Percentiles rank a stretch among this genome's conserved stretches.
These are phyloP conservation scores for Ottelia alismoides DNA, from an alignment of 106 monocot genomes.

Conservation along the genomic window DNA sequence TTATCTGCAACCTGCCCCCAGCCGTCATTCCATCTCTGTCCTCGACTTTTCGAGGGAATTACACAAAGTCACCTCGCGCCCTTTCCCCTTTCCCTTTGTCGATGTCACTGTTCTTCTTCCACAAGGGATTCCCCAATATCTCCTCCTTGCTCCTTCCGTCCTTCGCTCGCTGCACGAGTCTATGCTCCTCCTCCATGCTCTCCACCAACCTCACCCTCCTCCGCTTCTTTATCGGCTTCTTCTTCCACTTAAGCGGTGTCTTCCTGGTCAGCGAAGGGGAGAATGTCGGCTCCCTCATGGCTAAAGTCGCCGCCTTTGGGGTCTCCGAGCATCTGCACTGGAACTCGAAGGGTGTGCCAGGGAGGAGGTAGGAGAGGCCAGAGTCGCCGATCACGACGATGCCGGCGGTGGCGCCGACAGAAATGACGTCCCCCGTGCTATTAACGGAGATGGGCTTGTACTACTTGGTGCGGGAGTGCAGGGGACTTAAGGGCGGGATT, in stretches of 20 bases:
- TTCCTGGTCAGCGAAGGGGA: constrained; percentile 96
- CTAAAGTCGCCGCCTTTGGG: constrained; percentile 61
- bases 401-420: constrained; percentile 22
- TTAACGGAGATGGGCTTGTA: constrained; percentile 54
- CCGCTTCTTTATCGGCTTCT: constrained; percentile 24
- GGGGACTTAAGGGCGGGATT: constrained; percentile 20
- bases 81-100: too few species aligned
- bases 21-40: too few species aligned
- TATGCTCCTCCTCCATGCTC: constrained; percentile 1
- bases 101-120: too few species aligned
- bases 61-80: too few species aligned
- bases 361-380: constrained; percentile 81
- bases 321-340: constrained; percentile 91
- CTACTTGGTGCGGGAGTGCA: constrained; percentile 58
- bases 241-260: constrained; percentile 80
- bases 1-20: too few species aligned
- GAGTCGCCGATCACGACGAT: constrained; percentile 57
- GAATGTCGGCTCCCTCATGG: constrained; percentile 86
- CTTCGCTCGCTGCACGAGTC: constrained; percentile 9
- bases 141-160: constrained; percentile 69
- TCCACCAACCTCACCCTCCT: constrained; percentile 14
- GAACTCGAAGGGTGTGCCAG: constrained; percentile 81
- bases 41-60: too few species aligned
- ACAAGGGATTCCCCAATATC: constrained; percentile 65
- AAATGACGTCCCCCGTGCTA: constrained; percentile 17